Evolutionary conservation across 2,329 filamentous ascomycete genomes (phyloP).

Genomic region (Scytalidium sp.): DNA sequence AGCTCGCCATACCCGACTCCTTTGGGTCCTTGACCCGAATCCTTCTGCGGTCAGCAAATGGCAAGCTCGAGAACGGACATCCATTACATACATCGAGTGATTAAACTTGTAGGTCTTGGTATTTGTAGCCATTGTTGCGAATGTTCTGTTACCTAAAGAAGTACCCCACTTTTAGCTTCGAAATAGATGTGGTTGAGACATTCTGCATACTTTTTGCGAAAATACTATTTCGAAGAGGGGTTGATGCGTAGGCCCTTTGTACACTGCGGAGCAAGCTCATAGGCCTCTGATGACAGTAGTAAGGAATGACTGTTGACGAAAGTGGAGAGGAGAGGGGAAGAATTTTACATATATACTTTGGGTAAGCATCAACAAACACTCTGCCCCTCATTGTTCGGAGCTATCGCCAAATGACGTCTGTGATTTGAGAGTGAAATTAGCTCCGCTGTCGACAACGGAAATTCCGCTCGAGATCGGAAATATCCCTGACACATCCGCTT

Average conservation of each 20-base stretch:
- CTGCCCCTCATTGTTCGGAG: background rate
- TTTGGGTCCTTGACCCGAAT: conserved; percentile 89
- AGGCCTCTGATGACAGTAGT: background rate
- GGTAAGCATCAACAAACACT: background rate
- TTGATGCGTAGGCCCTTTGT: background rate
- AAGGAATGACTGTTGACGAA: background rate
- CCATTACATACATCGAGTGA: conserved; percentile 68
- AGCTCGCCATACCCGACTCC: conserved; percentile 52
- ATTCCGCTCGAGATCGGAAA: too few relatives aligned
- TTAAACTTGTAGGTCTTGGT: conserved; percentile 75
- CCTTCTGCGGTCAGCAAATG: conserved; percentile 43
- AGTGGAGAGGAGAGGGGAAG: background rate
- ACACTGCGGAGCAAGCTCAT: background rate
- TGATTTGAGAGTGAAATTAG: background rate
- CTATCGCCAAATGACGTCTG: background rate
- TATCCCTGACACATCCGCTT: too few relatives aligned
- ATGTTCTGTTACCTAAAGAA: conserved; percentile 5
- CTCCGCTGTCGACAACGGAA: background rate
- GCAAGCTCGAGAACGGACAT: background rate
- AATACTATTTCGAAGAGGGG: background rate
- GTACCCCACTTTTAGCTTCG: background rate
- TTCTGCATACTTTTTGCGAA: background rate
- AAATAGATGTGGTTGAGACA: background rate
- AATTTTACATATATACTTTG: background rate
- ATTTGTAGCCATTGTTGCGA: conserved; percentile 54